A percentile compares a stretch with the other conserved stretches of the same genome.
Conservation (phyloP, 805 yeast species). For the Candida cerambycidarum region DNA sequence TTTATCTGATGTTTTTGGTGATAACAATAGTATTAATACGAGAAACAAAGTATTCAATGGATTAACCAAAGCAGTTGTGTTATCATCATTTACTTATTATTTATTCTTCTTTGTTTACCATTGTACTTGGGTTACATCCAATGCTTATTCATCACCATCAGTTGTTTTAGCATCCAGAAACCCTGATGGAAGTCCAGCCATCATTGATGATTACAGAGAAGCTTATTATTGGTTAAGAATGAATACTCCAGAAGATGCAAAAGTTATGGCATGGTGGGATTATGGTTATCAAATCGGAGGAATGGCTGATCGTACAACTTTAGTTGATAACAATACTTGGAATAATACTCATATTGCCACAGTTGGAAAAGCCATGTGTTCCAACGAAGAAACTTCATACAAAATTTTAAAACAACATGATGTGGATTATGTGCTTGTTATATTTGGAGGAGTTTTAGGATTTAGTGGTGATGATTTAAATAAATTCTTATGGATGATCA, state of each 20-base stretch:
- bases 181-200: constrained; percentile 79
- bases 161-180: constrained; percentile 84
- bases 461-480: constrained; percentile 95
- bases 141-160: constrained; percentile 96
- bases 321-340: constrained; percentile 99
- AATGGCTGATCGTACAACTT: constrained; percentile 98
- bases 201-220: constrained; percentile 97
- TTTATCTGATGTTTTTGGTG: constrained; percentile 41
- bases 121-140: constrained; percentile 96
- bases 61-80: constrained; percentile 60
- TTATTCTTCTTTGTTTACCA: constrained; percentile 82
- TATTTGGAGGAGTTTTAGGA: constrained; percentile 93
- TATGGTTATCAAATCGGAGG: constrained; percentile 99
- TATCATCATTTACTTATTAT: constrained; percentile 69
- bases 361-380: constrained; percentile 97
- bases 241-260: constrained; percentile 96
- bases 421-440: constrained; percentile 89
- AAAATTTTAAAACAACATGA: constrained; percentile 86
- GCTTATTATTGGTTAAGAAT: constrained; percentile 98
- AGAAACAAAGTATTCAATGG: constrained; percentile 22
- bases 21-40: constrained; percentile 11
- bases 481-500: constrained; percentile 97
- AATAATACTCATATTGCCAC: constrained; percentile 99
- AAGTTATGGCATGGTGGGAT: constrained; percentile 99
- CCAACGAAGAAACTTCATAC: constrained; percentile 83